phyloP scores from a whole-genome alignment of 2,329 filamentous ascomycete genomes.

The Fusarium algeriense region DNA sequence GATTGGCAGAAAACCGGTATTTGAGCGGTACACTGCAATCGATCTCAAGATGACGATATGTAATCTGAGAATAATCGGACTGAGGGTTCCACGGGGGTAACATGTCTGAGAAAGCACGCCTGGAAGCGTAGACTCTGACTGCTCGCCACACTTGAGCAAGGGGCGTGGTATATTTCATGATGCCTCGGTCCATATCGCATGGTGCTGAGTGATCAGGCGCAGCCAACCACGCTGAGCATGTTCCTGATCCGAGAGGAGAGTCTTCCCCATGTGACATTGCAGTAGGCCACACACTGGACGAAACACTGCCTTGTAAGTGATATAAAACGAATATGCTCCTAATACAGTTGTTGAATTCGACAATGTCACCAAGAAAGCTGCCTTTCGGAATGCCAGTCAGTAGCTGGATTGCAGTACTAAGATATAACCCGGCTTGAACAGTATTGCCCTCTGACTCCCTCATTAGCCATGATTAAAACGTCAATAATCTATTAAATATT shows the following conservation, averaged over 20 bases:
- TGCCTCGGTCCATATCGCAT: background rate
- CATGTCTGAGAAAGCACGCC: background rate
- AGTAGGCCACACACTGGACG: background rate
- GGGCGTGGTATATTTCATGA: background rate
- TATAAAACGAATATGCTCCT: background rate
- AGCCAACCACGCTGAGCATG: background rate
- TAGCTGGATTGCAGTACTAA: background rate
- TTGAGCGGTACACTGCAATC: background rate
- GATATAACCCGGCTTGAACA: background rate
- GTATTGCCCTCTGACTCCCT: background rate
- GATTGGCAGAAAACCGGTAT: background rate
- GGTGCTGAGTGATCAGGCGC: background rate
- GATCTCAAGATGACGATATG: constrained; percentile 5
- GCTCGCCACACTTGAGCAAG: background rate
- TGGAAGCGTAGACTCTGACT: background rate
- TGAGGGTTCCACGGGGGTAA: background rate
- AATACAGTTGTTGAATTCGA: background rate
- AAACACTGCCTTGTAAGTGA: background rate
- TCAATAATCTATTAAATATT: no score
- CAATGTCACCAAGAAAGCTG: rapidly evolving
- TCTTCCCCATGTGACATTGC: background rate
- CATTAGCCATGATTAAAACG: rapidly evolving
- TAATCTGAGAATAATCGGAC: background rate
- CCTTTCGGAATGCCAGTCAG: background rate
- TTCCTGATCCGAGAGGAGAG: background rate